These are phyloP conservation scores for Wallacemonas sp. DNA, from an alignment of 208 protist species.

Conservation along the genomic window DNA sequence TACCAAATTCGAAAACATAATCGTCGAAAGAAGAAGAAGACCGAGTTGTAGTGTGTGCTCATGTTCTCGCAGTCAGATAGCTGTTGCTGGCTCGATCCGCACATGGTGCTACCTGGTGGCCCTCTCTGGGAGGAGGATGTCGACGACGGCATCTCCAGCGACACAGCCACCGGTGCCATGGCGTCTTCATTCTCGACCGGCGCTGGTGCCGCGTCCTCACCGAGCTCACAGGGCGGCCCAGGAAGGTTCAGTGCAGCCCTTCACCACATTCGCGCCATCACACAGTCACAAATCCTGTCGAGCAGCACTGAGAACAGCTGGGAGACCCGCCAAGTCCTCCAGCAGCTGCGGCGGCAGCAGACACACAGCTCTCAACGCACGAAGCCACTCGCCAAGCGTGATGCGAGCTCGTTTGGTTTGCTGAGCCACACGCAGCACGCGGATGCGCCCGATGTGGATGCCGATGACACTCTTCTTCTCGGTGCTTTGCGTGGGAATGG, in stretches of 20 bases:
- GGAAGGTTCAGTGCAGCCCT: background rate
- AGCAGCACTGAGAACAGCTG: constrained; percentile 16
- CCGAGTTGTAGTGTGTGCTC: background rate
- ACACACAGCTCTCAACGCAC: too few species aligned
- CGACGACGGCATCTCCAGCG: background rate
- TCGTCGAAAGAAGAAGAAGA: too few species aligned
- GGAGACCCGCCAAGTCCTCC: constrained; percentile 5
- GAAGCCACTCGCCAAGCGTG: too few species aligned
- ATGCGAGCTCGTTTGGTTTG: too few species aligned
- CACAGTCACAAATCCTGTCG: constrained; percentile 17
- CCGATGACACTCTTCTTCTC: background rate
- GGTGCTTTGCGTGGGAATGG: constrained; percentile 1
- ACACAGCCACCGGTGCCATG: background rate
- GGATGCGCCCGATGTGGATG: constrained; percentile 1
- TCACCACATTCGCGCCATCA: background rate
- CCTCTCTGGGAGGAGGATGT: constrained; percentile 26
- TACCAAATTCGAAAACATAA: too few species aligned
- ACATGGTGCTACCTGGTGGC: constrained; percentile 23
- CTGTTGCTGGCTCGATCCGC: constrained; percentile 46
- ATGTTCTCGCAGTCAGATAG: constrained; percentile 41
- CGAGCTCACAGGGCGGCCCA: too few species aligned
- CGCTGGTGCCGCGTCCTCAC: background rate
- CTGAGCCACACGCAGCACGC: too few species aligned
- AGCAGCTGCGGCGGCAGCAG: constrained; percentile 13
- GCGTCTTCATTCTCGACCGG: background rate